These are phyloP conservation scores for Citeromyces hawaiiensis DNA, from an alignment of 1,139 yeast species.

Conservation along the genomic window DNA sequence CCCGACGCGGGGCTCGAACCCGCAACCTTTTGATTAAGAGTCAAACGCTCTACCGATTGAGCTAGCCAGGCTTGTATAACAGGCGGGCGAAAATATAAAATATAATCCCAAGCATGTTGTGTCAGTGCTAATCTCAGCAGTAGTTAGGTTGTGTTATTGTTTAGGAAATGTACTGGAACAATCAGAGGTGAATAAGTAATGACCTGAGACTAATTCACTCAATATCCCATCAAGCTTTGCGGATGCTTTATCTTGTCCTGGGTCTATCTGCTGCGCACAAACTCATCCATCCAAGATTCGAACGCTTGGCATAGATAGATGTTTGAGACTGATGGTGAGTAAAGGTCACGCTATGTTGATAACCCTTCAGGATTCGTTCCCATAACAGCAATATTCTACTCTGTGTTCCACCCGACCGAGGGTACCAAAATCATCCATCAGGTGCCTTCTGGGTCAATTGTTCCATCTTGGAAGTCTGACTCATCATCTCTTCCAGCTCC, in stretches of 20 bases:
- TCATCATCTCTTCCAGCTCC: slow-evolving; percentile 24
- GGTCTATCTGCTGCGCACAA: too few species aligned
- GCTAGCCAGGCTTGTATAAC: slow-evolving; percentile 11
- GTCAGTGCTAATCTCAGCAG: too few species aligned
- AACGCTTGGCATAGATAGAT: not conserved
- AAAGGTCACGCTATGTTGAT: too few species aligned
- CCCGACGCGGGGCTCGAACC: slow-evolving; percentile 26
- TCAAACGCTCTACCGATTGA: slow-evolving; percentile 24
- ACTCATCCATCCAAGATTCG: too few species aligned
- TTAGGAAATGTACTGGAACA: too few species aligned
- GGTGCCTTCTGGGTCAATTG: slow-evolving; percentile 60
- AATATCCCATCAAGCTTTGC: too few species aligned
- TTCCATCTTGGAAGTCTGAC: slow-evolving; percentile 20
- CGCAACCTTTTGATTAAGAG: slow-evolving; percentile 26
- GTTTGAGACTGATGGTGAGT: slow-evolving; percentile 2
- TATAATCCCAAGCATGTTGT: too few species aligned
- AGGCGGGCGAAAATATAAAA: not conserved
- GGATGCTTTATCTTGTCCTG: too few species aligned
- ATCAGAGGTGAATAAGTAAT: too few species aligned
- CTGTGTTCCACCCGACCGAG: slow-evolving; percentile 89
- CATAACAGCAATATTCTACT: slow-evolving; percentile 74
- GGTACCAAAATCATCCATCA: slow-evolving; percentile 93
- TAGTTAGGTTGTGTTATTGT: too few species aligned
- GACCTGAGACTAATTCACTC: too few species aligned
- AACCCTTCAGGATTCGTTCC: slow-evolving; percentile 51